Evolutionary conservation across 805 yeast genomes (phyloP).

Genomic region (Candida ovalis): DNA sequence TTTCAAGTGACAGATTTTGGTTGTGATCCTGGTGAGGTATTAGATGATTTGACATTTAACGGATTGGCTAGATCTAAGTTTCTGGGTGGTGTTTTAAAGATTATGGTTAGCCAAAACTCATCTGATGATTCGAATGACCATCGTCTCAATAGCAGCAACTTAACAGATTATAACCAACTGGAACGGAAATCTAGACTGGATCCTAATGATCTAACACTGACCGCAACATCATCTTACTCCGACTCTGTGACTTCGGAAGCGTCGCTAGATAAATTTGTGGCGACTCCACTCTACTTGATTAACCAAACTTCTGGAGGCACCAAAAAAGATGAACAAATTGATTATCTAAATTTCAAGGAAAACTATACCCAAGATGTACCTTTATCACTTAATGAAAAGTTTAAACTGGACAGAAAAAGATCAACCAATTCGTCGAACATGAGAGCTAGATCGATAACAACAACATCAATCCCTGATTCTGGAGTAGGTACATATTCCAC

Average conservation of each 20-base stretch:
- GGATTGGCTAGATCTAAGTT: conserved; percentile 34
- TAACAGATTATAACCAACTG: neutral
- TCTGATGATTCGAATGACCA: neutral
- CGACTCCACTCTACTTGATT: conserved; percentile 66
- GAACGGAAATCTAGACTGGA: neutral
- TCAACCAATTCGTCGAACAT: conserved; percentile 24
- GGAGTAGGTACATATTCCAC: neutral
- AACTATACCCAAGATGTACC: neutral
- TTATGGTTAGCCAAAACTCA: conserved; percentile 14
- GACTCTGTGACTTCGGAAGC: conserved; percentile 49
- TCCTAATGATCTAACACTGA: conserved; percentile 18
- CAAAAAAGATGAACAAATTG: conserved; percentile 35
- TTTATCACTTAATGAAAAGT: neutral
- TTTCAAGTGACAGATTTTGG: conserved; percentile 70
- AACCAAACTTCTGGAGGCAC: conserved; percentile 29
- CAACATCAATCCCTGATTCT: conserved; percentile 18
- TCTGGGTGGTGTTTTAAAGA: conserved; percentile 23
- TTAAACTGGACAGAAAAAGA: conserved; percentile 8
- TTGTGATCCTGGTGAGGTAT: conserved; percentile 50
- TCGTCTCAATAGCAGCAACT: neutral
- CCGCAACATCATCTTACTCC: conserved; percentile 52
- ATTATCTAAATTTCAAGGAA: conserved; percentile 60
- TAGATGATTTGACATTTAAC: conserved; percentile 47
- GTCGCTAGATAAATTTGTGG: conserved; percentile 38
- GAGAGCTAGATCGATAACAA: conserved; percentile 29